Conservation (phyloP, 2,329 filamentous ascomycete genomes). For the Phyllosticta paracitricarpa region DNA sequence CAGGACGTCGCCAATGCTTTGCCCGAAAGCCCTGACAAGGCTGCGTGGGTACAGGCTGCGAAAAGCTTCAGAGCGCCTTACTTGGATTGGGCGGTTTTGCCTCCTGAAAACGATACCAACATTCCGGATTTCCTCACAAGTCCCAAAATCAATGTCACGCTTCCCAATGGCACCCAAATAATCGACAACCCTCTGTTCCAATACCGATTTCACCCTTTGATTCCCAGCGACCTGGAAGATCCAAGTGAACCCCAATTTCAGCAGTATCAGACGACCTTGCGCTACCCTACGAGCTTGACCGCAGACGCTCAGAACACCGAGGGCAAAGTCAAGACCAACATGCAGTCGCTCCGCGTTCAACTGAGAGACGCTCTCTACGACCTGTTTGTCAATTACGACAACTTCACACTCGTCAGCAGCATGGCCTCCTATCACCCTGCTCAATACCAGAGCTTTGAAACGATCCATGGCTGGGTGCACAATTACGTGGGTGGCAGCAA, state of each 20-base stretch:
- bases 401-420: constrained; percentile 61
- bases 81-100: constrained; percentile 38
- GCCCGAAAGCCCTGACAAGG: constrained; percentile 25
- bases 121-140: constrained; percentile 26
- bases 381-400: constrained; percentile 58
- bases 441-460: constrained; percentile 49
- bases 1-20: constrained; percentile 32
- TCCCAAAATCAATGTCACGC: constrained; percentile 33
- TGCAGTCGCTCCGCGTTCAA: constrained; percentile 16
- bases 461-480: constrained; percentile 39
- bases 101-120: constrained; percentile 17
- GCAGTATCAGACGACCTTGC: constrained; percentile 36
- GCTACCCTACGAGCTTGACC: constrained; percentile 40
- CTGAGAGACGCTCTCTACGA: constrained; percentile 13
- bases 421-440: constrained; percentile 39
- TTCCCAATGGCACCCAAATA: constrained; percentile 27
- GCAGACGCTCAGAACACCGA: constrained; percentile 47
- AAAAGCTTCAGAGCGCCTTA: constrained; percentile 34
- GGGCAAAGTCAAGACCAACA: constrained; percentile 11
- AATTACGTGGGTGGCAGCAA: constrained; percentile 45
- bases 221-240: constrained; percentile 48
- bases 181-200: constrained; percentile 38
- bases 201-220: constrained; percentile 43
- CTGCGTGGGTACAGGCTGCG: constrained; percentile 32
- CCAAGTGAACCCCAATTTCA: constrained; percentile 9